Evolutionary conservation across 2,329 filamentous ascomycete genomes (phyloP), one percentile per base, ranked within the genome.

Genomic region (Colletotrichum abscissum): DNA sequence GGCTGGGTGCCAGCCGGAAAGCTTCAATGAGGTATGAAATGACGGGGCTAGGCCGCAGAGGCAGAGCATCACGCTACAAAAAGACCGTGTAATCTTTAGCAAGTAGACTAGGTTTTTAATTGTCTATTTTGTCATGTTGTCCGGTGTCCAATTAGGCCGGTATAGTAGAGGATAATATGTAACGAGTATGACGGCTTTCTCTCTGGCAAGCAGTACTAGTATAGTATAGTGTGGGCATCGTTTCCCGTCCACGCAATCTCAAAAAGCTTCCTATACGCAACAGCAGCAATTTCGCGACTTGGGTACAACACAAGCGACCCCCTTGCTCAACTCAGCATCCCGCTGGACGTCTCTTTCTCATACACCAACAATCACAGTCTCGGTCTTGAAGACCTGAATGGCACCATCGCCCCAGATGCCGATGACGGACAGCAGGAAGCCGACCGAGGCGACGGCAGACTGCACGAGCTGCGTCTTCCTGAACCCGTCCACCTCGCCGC

Each of bases 361-460:
- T 72, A 74, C 63, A 19, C 69, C 72, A 33, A 74, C 63, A 7
- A 76, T 68, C 28, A 75, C 73, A 26, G 75, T 76, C 64, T 77
- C 74, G 54, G 42, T 69, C 68, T 75, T 68, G 67, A 75, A 76
- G 38, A 73, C 75, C 63, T 72, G 75, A 24, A 77, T 74, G 54
- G 84, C 84, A 30, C 90, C 89, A 79, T 92, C 91, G 5, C 91
- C 91, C 91, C 91, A 93, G 77, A 93, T 89, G 19, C 91, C 91
- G 46, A 92, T 82, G 22, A 92, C 85, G 24, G 90, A 88, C 84
- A 93, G 87, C 67, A 86, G 81, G 80, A 93, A 92, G 4, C 87
- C 90, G 56, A 90, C 69, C 4, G 88, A 88, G 2, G 89, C 85
- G 35, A 92, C 77, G 6, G 82, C 85, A 9, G 88, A 89, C 79